These are phyloP conservation scores for Leptosphaerulina australis DNA, from an alignment of 2,329 filamentous ascomycete genomes.

Conservation along the genomic window DNA sequence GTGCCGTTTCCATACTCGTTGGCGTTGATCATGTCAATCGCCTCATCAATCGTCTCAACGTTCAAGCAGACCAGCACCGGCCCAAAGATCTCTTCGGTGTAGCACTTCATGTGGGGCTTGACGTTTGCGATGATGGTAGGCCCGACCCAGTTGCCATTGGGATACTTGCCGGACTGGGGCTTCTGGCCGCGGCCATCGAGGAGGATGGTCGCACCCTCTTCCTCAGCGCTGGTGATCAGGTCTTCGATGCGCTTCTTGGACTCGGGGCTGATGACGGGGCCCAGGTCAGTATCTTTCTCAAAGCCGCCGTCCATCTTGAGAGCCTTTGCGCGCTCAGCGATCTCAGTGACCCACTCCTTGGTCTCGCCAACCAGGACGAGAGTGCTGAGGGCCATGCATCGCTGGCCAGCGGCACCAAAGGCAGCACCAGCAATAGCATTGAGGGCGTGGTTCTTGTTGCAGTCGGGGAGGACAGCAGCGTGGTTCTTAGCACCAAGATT, in stretches of 20 bases:
- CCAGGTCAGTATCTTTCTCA: conserved; percentile 78
- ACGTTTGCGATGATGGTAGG: conserved; percentile 85
- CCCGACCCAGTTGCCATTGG: conserved; percentile 81
- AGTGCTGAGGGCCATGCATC: conserved; percentile 86
- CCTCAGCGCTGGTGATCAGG: conserved; percentile 76
- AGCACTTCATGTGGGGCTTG: conserved; percentile 80
- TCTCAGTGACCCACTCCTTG: conserved; percentile 78
- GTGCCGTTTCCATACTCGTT: conserved; percentile 89
- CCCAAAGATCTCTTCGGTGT: conserved; percentile 84
- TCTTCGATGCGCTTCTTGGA: conserved; percentile 79
- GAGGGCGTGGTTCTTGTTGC: conserved; percentile 87
- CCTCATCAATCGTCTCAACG: conserved; percentile 77
- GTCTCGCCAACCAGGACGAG: conserved; percentile 85
- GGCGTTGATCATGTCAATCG: conserved; percentile 79
- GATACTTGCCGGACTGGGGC: conserved; percentile 74
- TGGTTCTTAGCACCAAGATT: conserved; percentile 91
- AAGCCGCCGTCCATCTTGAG: conserved; percentile 82
- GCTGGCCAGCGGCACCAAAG: conserved; percentile 82
- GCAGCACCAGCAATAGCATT: conserved; percentile 84
- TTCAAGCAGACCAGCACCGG: conserved; percentile 83
- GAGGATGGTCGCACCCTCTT: conserved; percentile 81
- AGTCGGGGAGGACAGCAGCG: conserved; percentile 80
- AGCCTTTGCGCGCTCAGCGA: conserved; percentile 75
- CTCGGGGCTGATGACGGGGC: conserved; percentile 80
- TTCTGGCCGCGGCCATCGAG: conserved; percentile 78